A percentile compares a stretch with the other conserved stretches of the same genome.
Evolutionary conservation across 1,284 basidiomycete species (phyloP).

Genomic region (Irpex lacteus): DNA sequence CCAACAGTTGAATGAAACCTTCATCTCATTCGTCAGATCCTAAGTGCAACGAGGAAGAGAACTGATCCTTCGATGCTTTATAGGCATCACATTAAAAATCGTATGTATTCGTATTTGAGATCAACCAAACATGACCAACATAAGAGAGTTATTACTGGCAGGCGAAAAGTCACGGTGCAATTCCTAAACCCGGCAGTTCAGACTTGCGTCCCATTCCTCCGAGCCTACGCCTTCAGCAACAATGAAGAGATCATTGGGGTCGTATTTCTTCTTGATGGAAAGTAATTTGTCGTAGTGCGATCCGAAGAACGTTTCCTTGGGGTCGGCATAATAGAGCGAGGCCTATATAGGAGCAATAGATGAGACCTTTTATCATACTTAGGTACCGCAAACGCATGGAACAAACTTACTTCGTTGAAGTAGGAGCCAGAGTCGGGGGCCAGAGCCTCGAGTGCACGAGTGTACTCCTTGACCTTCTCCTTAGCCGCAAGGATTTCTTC

Average conservation of each 20-base stretch:
- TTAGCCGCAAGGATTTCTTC: constrained; percentile 26
- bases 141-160: too few species aligned
- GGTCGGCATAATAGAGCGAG: constrained; percentile 36
- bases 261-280: constrained; percentile 42
- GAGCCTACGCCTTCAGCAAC: constrained; percentile 43
- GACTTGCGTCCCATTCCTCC: constrained; percentile 32
- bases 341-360: constrained; percentile 26
- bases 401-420: constrained; percentile 38
- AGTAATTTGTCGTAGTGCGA: constrained; percentile 37
- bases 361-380: too few species aligned
- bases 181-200: constrained; percentile 19
- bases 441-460: constrained; percentile 22
- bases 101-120: not conserved
- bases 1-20: too few species aligned
- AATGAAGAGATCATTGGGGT: constrained; percentile 40
- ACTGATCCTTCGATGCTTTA: too few species aligned
- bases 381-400: not conserved
- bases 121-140: too few species aligned
- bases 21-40: too few species aligned
- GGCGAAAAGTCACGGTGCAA: not conserved
- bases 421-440: constrained; percentile 35
- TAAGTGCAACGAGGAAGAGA: too few species aligned
- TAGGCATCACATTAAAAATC: too few species aligned
- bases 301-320: constrained; percentile 41
- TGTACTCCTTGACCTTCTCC: constrained; percentile 24